Base-by-base conservation (phyloP, 306 rosid species). In the Vigna angularis region DNA sequence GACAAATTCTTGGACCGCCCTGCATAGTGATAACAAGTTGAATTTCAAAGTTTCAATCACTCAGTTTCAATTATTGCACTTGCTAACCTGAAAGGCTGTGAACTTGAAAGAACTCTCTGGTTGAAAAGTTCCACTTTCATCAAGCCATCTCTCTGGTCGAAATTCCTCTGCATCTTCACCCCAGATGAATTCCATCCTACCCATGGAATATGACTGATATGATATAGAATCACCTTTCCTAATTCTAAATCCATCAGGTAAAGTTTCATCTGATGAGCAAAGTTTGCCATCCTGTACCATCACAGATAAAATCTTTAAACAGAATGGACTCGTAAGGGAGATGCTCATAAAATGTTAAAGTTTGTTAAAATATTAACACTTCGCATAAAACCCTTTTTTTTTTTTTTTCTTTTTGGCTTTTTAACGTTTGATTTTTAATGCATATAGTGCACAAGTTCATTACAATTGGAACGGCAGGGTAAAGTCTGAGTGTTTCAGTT, bases 401-500 rank as follows among this genome's bases (percentile, higher is more conserved):
- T 26, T 26, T 26, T 26, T 26, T 26, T 44, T 44, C 3, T 2
- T 44, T 44, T 40, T 40, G 9, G 9, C 1, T 42, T 42, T 9
- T 42, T 42, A 42, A 44, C 48, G 4, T 44, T 44, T 10, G 14
- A 44, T 44, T 10, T 32, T 10, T 44, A 44, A 44, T 44, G 48
- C 14, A 44, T 44, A 3, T 10, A 44, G 48, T 7, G 48, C 48
- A 44, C 48, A 44, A 8, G 48, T 0, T 44, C 48, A 44, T 44
- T 8, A 92, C 96, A 91, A 90, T 89, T 2, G 97, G 96, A 81
- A 90, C 90, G 26, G 96, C 93, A 70, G 96, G 97, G 80, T 88
- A 86, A 57, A 92, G 86, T 85, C 95, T 86, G 77, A 92, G 97
- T 51, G 97, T 92, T 81, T 90, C 97, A 45, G 91, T 92, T 36